Base-by-base conservation (phyloP, 1,139 yeast genomes). In the Suhomyces bokatorum region DNA sequence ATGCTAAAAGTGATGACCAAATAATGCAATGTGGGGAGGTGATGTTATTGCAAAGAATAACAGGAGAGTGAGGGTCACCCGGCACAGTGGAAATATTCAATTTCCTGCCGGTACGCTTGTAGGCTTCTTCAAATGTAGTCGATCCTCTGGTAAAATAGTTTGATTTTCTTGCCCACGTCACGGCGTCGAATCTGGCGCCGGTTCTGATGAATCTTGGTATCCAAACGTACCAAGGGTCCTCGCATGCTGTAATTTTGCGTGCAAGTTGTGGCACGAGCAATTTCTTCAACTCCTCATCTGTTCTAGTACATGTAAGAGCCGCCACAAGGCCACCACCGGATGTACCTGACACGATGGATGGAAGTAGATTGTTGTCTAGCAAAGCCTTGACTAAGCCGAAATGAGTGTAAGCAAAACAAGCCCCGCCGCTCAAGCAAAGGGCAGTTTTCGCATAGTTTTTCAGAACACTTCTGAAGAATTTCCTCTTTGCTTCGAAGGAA, bases 311-410 rank as follows among this genome's bases (percentile, higher is more conserved):
- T 0, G 86, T 80, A 37, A 87, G 62, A 0, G 91, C 87, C 0
- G 95, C 93, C 22, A 86, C 80, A n/a, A 85, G 63, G 1, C 90
- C 93, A 10, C 95, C 95, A 2, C 95, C 95, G 2, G 89, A 82
- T 0, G 95, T 87, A 1, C 95, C 95, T 28, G 88, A 80, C 13
- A 87, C 71, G 34, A 87, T 84, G 11, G 74, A 72, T 2, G 95
- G 95, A 43, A 87, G 65, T 41, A 80, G 65, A 56, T 82, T 84
- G 45, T 78, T 77, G 49, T 87, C 90, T 6, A 86, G 64, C 32
- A 87, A 63, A 0, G 91, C 93, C 53, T 82, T 83, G 17, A 86
- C 77, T 2, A 86, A 80, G 1, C 95, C 95, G 63, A 85, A 83
- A 64, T 87, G 95, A 26, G 84, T 80, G 55, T 84, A 84, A 1